Evolutionary conservation across 1,284 basidiomycete genomes (phyloP), one percentile per base, ranked within the genome.

Genomic region (Ceratobasidium sp.): DNA sequence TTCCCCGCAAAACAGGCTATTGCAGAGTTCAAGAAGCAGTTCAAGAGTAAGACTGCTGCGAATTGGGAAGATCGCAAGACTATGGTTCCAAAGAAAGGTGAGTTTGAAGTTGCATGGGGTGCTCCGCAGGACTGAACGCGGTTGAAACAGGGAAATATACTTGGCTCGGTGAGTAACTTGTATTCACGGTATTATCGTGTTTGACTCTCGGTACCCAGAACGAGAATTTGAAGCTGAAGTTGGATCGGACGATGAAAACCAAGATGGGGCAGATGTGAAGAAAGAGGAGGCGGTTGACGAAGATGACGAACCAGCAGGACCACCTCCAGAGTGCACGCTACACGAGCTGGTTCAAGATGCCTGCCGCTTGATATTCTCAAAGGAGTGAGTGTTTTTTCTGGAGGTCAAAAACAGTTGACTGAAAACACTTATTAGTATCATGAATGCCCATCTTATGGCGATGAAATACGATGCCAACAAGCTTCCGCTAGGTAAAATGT

Each of bases 391-490:
- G 22, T 56, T 46, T 29, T 37, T 43, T 15, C 37, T 19, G 17
- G 19, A 6, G 22, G 67, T 62, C 61, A 32, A 76, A 17, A 44
- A 3, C 13, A 11, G 5, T 25, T 69, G 43, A 5, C 43, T 67
- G 46, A 76, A 56, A 49, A 78, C 69, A 34, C 40, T 44, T 43
- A 22, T 57, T 68, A 90, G 88, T 37, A 81, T 90, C 78, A 88
- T 91, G 62, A 86, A 89, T 65, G 88, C 88, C 0, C 85, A 87
- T 29, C 81, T 92, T 80, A 88, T 88, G n/a, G 87, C 88, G 2
- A 89, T 92, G 89, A 90, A 91, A 80, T 92, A 92, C 79, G 90
- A 92, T 80, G 90, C 89, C 2, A 89, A 89, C 79, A 92, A 92
- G 80, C 85, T 91, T 29, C 90, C 90, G 17, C 86, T 91, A 11